Percentiles rank a stretch among this genome's conserved stretches.
These are phyloP conservation scores for apple (Malus domestica) DNA, from an alignment of 306 rosid species.

Conservation along the genomic window ASM211411v1 NC_041798.1:17163501-17164000, in stretches of 20 bases:
- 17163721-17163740: background rate
- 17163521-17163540: background rate
- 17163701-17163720: background rate
- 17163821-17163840: background rate
- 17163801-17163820: background rate
- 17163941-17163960: background rate
- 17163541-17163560: background rate
- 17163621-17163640: background rate
- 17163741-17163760: background rate
- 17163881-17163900: background rate
- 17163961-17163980: background rate
- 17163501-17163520: background rate
- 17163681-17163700: background rate
- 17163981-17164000: background rate
- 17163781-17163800: background rate
- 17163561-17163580: background rate
- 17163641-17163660: background rate
- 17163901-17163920: too few species aligned
- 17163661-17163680: background rate
- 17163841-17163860: background rate
- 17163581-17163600: too few species aligned
- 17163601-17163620: background rate
- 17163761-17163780: background rate
- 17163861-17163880: background rate
- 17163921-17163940: background rate